Evolutionary conservation across 352 stramenopile species (phyloP).

Genomic region (Pythium dissimile): DNA sequence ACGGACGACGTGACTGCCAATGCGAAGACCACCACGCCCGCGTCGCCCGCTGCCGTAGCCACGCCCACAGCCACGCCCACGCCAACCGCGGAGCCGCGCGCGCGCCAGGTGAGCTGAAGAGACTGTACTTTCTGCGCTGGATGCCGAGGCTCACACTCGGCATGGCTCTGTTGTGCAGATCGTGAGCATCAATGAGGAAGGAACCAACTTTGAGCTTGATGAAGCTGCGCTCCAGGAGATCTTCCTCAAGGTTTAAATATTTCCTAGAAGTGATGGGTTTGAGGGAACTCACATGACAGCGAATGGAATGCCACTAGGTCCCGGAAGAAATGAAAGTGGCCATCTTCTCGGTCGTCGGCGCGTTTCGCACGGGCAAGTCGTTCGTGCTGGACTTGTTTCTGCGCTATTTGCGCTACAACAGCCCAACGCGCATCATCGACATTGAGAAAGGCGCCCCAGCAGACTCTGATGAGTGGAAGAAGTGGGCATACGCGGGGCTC

Average conservation of each 20-base stretch:
- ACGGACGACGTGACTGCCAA: background rate
- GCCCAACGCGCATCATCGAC: constrained; percentile 40
- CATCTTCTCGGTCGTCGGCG: constrained; percentile 97
- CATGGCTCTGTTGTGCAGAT: constrained; percentile 41
- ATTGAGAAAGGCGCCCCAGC: constrained; percentile 19
- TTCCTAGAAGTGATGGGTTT: too few species aligned
- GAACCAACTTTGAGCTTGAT: constrained; percentile 83
- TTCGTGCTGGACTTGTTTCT: constrained; percentile 98
- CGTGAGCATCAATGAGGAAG: constrained; percentile 86
- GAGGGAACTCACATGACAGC: too few species aligned
- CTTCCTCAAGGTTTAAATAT: constrained; percentile 26
- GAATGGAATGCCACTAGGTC: constrained; percentile 33
- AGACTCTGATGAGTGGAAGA: constrained; percentile 60
- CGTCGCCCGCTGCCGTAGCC: constrained; percentile 11
- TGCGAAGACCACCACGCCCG: background rate
- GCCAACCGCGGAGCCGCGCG: constrained; percentile 34
- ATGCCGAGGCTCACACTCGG: background rate
- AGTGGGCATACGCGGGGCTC: constrained; percentile 60
- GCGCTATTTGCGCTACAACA: constrained; percentile 90
- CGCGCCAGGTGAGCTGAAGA: constrained; percentile 35
- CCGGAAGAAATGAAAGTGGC: constrained; percentile 95
- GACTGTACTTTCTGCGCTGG: background rate
- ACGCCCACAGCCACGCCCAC: constrained; percentile 21
- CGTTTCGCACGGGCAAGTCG: constrained; percentile 98
- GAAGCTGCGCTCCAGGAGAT: constrained; percentile 66